Evolutionary conservation across 306 rosid species (phyloP).

Genomic region (Oemleria cerasiformis): DNA sequence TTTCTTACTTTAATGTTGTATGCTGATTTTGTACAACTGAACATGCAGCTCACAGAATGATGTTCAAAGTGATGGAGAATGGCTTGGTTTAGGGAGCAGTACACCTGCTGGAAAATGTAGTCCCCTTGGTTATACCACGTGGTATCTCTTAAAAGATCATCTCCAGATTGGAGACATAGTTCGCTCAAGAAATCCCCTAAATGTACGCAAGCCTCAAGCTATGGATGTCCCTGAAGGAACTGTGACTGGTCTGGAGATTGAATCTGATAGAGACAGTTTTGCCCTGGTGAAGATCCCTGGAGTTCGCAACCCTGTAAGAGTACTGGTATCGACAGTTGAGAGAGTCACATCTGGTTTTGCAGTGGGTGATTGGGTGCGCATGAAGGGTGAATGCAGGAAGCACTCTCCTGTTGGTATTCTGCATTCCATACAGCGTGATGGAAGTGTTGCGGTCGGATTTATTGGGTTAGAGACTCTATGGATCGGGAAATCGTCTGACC

Average conservation of each 20-base stretch:
- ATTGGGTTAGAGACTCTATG: conserved; percentile 67
- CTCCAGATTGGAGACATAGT: conserved; percentile 66
- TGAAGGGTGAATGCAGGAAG: conserved; percentile 37
- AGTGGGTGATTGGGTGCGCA: conserved; percentile 65
- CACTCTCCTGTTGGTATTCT: conserved; percentile 70
- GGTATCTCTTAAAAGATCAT: conserved; percentile 68
- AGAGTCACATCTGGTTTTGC: conserved; percentile 62
- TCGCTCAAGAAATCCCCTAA: conserved; percentile 61
- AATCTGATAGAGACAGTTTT: conserved; percentile 38
- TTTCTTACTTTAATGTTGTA: not conserved
- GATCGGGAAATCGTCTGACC: conserved; percentile 51
- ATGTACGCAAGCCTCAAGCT: conserved; percentile 48
- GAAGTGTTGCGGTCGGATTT: conserved; percentile 55
- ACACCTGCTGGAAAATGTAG: conserved; percentile 34
- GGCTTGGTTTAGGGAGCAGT: conserved; percentile 49
- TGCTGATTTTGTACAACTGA: conserved; percentile 17
- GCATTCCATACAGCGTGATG: conserved; percentile 58
- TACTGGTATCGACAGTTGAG: conserved; percentile 50
- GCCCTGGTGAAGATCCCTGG: conserved; percentile 61
- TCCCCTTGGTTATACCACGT: conserved; percentile 37
- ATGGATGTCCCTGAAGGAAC: conserved; percentile 66
- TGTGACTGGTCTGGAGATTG: conserved; percentile 54
- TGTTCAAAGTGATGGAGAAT: conserved; percentile 49
- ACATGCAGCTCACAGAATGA: conserved; percentile 55
- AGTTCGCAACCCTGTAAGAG: conserved; percentile 55